Evolutionary conservation across 129 eudicot species (phyloP).

Genomic region (Sambucus nigra): DNA sequence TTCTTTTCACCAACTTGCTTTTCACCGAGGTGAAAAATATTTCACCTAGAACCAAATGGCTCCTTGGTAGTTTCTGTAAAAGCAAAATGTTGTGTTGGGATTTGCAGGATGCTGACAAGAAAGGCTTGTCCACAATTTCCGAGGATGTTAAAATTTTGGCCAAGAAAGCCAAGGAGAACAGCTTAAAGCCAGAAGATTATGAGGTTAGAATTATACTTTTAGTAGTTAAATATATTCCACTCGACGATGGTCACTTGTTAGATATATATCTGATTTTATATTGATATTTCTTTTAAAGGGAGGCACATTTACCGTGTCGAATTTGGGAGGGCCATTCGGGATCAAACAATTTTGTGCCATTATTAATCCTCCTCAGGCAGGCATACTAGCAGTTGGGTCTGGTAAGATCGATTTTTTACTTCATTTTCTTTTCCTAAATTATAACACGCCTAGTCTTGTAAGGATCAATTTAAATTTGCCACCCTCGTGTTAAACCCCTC

Average conservation of each 20-base stretch:
- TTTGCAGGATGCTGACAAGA: constrained; percentile 83
- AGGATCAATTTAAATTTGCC: too few species aligned
- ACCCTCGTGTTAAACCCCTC: too few species aligned
- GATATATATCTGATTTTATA: neutral
- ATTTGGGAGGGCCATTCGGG: constrained; percentile 87
- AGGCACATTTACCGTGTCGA: constrained; percentile 77
- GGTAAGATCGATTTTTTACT: constrained; percentile 30
- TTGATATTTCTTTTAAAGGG: constrained; percentile 32
- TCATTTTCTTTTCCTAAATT: neutral
- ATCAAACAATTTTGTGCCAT: constrained; percentile 95
- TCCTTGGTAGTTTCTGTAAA: too few species aligned
- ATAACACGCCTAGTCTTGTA: too few species aligned
- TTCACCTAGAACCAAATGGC: too few species aligned
- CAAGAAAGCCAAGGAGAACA: constrained; percentile 80
- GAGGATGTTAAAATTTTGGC: constrained; percentile 82
- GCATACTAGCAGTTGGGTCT: constrained; percentile 88
- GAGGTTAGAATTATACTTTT: constrained; percentile 42
- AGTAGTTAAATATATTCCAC: neutral
- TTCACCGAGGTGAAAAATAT: too few species aligned
- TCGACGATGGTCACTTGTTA: neutral
- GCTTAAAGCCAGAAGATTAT: constrained; percentile 79
- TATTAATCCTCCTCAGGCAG: constrained; percentile 95
- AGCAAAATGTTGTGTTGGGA: neutral
- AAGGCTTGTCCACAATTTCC: constrained; percentile 66
- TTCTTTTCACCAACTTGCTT: too few species aligned